Conservation (phyloP, 208 protist genomes). For the Crithidia acanthocephali region DNA sequence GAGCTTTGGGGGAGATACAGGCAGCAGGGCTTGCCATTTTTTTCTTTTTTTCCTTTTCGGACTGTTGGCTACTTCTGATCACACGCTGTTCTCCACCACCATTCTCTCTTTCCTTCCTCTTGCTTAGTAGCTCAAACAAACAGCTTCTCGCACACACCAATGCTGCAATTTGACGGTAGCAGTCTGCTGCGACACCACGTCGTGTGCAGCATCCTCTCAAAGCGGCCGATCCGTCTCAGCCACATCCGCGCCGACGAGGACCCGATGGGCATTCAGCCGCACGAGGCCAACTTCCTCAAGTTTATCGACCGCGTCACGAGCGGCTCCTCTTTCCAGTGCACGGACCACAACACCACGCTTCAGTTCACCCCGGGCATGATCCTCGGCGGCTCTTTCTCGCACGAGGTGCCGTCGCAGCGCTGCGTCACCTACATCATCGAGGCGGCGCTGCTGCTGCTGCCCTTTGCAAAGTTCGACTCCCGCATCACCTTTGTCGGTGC, state of each 20-base stretch:
- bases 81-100: no score
- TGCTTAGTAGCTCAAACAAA: no score
- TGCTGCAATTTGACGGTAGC: slow-evolving; percentile 86
- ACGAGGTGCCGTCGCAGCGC: slow-evolving; percentile 77
- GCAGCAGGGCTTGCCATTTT: neutral
- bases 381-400: slow-evolving; percentile 87
- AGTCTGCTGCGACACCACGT: slow-evolving; percentile 89
- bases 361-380: slow-evolving; percentile 92
- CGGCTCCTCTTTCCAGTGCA: slow-evolving; percentile 79
- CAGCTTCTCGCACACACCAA: no score
- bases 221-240: slow-evolving; percentile 72
- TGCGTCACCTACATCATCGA: slow-evolving; percentile 91
- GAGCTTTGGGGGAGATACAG: no score
- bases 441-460: slow-evolving; percentile 83
- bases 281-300: slow-evolving; percentile 93
- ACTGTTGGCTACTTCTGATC: neutral
- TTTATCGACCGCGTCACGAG: slow-evolving; percentile 92
- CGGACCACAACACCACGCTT: slow-evolving; percentile 76
- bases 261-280: slow-evolving; percentile 70
- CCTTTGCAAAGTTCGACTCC: slow-evolving; percentile 92
- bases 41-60: neutral
- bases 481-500: slow-evolving; percentile 85
- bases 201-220: slow-evolving; percentile 85
- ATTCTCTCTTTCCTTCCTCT: no score
- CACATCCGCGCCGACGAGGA: slow-evolving; percentile 75